Evolutionary conservation across 768 basidiomycete species (phyloP).

Genomic region (Pleurotus eryngii): DNA sequence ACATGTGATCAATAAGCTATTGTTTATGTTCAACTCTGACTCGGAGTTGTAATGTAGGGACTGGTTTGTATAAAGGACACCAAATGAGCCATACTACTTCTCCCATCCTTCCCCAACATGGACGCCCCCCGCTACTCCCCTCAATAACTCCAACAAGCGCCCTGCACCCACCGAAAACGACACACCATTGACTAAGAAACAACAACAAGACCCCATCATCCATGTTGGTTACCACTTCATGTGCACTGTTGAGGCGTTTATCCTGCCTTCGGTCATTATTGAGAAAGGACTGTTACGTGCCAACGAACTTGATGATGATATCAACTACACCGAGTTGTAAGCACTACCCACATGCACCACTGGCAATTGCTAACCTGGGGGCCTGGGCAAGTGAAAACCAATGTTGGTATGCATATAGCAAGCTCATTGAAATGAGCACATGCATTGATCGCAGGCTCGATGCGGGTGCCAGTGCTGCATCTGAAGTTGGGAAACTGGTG

Average conservation of each 20-base stretch:
- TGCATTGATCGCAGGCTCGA: not conserved
- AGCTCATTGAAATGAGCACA: not conserved
- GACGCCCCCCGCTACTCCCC: not conserved
- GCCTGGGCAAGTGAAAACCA: too few species aligned
- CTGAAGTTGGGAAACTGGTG: not conserved
- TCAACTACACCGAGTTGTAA: not conserved
- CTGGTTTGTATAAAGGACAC: too few species aligned
- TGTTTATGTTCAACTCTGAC: too few species aligned
- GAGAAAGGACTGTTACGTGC: not conserved
- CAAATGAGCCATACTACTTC: too few species aligned
- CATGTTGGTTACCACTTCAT: constrained; percentile 5
- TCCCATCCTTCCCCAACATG: too few species aligned
- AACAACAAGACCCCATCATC: not conserved
- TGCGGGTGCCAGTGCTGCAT: too few species aligned
- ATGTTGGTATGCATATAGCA: not conserved
- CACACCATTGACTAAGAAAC: not conserved
- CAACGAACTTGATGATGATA: not conserved
- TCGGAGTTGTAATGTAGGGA: too few species aligned
- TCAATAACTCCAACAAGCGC: not conserved
- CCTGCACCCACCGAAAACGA: not conserved
- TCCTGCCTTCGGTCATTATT: not conserved
- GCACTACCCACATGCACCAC: too few species aligned
- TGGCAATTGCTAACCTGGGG: too few species aligned
- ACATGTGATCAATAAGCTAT: too few species aligned
- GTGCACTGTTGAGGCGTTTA: constrained; percentile 4